Conservation (phyloP, 2,329 filamentous ascomycete species). For the Sporothrix curviconia region DNA sequence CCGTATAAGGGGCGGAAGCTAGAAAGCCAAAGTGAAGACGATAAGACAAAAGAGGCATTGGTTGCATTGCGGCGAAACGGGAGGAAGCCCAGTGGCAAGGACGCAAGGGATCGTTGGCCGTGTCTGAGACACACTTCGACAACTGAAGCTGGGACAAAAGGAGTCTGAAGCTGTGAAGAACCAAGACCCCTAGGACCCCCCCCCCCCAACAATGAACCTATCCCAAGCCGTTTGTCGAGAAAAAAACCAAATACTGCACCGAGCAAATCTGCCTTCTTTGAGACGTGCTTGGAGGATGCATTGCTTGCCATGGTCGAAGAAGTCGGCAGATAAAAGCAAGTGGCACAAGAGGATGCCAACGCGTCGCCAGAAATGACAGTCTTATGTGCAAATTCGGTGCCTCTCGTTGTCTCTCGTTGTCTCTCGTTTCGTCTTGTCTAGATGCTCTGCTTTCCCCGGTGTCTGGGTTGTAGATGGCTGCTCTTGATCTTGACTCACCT, state of each 20-base stretch:
- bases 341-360: too few species aligned
- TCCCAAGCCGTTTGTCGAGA: too few species aligned
- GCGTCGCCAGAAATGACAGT: too few species aligned
- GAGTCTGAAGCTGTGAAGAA: conserved; percentile 2
- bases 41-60: not conserved
- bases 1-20: not conserved
- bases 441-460: not conserved
- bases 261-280: too few species aligned
- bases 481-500: conserved; percentile 2
- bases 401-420: too few species aligned
- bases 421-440: not conserved
- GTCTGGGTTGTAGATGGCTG: not conserved
- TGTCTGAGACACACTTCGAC: conserved; percentile 9
- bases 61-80: not conserved
- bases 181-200: too few species aligned
- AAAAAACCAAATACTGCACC: too few species aligned
- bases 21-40: not conserved
- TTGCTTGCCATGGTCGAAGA: too few species aligned
- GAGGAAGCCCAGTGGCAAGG: conserved; percentile 1
- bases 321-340: too few species aligned
- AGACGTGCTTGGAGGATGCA: too few species aligned
- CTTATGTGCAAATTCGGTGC: too few species aligned
- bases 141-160: conserved; percentile 8
- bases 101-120: conserved; percentile 7
- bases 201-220: too few species aligned